phyloP scores from a whole-genome alignment of 495 filamentous ascomycete species.

The Talaromyces wortmannii region DNA sequence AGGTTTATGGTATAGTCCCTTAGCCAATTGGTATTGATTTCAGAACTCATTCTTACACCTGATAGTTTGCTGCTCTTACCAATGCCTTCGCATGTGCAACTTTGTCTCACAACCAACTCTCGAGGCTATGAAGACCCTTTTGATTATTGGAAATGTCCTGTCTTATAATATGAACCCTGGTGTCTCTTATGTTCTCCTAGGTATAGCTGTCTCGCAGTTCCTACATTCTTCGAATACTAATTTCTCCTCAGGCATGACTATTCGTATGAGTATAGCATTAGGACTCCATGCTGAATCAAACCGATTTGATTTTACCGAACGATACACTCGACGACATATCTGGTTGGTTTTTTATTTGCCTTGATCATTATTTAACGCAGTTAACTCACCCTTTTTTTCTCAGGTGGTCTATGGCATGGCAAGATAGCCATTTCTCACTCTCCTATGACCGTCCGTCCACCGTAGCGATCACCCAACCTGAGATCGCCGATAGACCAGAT shows the following conservation, averaged over 20 bases:
- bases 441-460: constrained; percentile 54
- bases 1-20: constrained; percentile 44
- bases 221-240: background rate
- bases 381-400: background rate
- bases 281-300: constrained; percentile 49
- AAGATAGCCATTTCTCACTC: constrained; percentile 54
- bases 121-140: constrained; percentile 50
- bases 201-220: constrained; percentile 13
- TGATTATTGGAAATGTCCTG: constrained; percentile 54
- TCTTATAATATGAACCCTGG: constrained; percentile 61
- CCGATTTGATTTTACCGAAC: constrained; percentile 29
- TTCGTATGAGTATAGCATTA: constrained; percentile 51
- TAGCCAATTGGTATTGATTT: background rate
- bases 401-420: constrained; percentile 55
- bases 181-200: constrained; percentile 52
- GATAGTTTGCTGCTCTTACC: constrained; percentile 56
- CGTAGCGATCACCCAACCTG: constrained; percentile 43
- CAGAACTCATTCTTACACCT: background rate
- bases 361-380: constrained; percentile 3
- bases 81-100: constrained; percentile 55
- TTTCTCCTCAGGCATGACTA: constrained; percentile 40
- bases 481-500: constrained; percentile 40
- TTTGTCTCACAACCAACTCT: constrained; percentile 51
- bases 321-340: constrained; percentile 28
- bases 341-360: constrained; percentile 23